phyloP scores from a whole-genome alignment of 345 rosid genomes.

The Eucalyptus sp. region DNA sequence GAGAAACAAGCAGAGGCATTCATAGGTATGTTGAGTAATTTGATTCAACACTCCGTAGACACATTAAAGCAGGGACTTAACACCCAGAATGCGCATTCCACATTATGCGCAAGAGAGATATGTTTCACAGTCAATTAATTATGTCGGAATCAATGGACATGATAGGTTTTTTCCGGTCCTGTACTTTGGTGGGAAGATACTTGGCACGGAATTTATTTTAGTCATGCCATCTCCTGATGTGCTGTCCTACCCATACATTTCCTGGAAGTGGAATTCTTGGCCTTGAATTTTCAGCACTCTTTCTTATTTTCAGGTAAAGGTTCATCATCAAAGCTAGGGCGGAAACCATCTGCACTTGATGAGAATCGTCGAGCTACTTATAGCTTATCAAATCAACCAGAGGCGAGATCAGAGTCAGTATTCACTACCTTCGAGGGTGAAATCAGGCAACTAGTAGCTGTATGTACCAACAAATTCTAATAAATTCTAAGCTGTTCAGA shows the following conservation, averaged over 20 bases:
- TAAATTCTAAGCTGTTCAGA: neutral
- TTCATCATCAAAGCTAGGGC: slow-evolving; percentile 36
- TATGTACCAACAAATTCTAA: slow-evolving; percentile 20
- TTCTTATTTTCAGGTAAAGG: slow-evolving; percentile 36
- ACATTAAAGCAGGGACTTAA: neutral
- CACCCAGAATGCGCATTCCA: neutral
- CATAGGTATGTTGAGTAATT: slow-evolving; percentile 30
- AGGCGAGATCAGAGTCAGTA: slow-evolving; percentile 41
- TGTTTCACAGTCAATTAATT: neutral
- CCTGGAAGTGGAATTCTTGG: neutral
- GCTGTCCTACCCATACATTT: neutral
- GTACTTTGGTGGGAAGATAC: neutral
- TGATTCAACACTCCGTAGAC: neutral
- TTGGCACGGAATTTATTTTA: neutral
- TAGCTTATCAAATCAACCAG: slow-evolving; percentile 31
- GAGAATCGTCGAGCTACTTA: slow-evolving; percentile 63
- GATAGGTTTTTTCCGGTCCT: neutral
- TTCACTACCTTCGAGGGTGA: slow-evolving; percentile 78
- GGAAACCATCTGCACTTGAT: slow-evolving; percentile 35
- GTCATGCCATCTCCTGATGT: neutral
- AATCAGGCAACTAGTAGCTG: slow-evolving; percentile 74
- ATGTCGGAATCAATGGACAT: neutral
- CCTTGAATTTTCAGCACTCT: neutral
- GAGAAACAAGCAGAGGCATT: slow-evolving; percentile 71
- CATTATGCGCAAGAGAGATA: neutral